Base-by-base conservation (phyloP, 441 rosid species). In the Adansonia grandidieri region DNA sequence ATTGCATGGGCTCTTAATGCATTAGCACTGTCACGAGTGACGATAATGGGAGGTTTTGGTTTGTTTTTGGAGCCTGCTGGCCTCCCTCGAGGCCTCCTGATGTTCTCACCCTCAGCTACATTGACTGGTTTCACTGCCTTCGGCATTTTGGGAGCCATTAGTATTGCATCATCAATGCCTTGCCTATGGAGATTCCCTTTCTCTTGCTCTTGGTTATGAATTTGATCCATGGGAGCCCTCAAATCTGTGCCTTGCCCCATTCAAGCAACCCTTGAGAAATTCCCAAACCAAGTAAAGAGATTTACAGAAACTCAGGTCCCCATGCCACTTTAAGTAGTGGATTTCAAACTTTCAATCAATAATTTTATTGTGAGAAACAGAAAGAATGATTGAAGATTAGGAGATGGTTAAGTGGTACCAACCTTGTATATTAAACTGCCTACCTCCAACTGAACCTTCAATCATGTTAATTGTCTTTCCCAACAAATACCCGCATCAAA, bases 301-400 rank as follows among this genome's bases (percentile, higher is more conserved):
- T 14, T 28, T 77, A 66, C 80, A 74, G 75, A 62, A 77, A 67
- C 65, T 62, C 74, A 40, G 4, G 19, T 32, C 51, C 1, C 56
- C 4, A 32, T 32, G 57, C n/a, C 84, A 48, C 92, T 80, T 85
- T 91, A 92, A 88, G 89, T 92, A 93, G 91, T 76, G 80, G 75
- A 75, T 22, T 81, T 71, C 17, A 28, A 71, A 73, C 61, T 22
- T 81, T 71, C 17, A 28, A 71, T 75, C 61, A 37, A 83, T 91
- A 90, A 85, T 80, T 85, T 76, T 86, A 92, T 83, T 72, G 74
- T 77, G 74, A 80, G 81, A 85, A 87, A 82, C 86, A 80, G 84
- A 93, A 91, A 84, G 97, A 90, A 89, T 90, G 97, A 91, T 84
- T 80, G 74, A 77, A 42, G 83, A 81, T 91, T 92, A 93, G 99